Evolutionary conservation across 2,329 filamentous ascomycete species (phyloP).

Genomic region (Ophiostoma fasciatum): DNA sequence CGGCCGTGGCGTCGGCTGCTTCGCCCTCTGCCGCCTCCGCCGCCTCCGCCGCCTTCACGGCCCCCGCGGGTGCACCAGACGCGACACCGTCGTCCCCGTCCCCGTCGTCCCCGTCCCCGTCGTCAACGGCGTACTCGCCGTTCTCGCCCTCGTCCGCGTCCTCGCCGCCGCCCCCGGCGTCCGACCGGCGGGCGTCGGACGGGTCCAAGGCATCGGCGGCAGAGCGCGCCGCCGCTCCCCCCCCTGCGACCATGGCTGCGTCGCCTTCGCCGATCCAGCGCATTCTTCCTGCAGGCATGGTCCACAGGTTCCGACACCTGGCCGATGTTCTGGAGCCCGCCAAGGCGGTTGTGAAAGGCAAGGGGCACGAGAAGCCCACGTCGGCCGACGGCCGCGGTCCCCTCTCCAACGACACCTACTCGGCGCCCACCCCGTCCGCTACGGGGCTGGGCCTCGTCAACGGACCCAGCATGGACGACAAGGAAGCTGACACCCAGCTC

Average conservation of each 20-base stretch:
- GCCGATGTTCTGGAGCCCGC: neutral
- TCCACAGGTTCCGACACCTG: slow-evolving; percentile 2
- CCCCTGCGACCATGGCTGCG: too few species aligned
- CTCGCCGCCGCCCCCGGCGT: too few species aligned
- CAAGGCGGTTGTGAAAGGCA: neutral
- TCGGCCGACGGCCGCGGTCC: neutral
- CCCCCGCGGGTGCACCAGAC: too few species aligned
- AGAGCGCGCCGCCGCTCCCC: too few species aligned
- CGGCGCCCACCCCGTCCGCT: neutral
- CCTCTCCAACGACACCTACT: slow-evolving; percentile 2
- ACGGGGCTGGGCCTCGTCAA: neutral
- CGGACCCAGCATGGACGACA: neutral
- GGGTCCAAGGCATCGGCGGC: too few species aligned
- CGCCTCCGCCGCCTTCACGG: too few species aligned
- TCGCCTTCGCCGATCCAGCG: neutral
- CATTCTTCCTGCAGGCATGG: slow-evolving; percentile 1
- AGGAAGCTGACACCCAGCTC: neutral
- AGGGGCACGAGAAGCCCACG: neutral
- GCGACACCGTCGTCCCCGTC: too few species aligned
- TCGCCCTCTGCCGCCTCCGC: too few species aligned
- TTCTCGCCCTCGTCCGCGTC: too few species aligned
- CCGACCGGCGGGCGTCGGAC: too few species aligned
- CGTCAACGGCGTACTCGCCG: too few species aligned
- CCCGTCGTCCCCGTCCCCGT: too few species aligned
- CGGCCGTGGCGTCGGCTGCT: neutral